phyloP scores from a whole-genome alignment of 202 grass and related monocot species.

The Zoysia matrella region DNA sequence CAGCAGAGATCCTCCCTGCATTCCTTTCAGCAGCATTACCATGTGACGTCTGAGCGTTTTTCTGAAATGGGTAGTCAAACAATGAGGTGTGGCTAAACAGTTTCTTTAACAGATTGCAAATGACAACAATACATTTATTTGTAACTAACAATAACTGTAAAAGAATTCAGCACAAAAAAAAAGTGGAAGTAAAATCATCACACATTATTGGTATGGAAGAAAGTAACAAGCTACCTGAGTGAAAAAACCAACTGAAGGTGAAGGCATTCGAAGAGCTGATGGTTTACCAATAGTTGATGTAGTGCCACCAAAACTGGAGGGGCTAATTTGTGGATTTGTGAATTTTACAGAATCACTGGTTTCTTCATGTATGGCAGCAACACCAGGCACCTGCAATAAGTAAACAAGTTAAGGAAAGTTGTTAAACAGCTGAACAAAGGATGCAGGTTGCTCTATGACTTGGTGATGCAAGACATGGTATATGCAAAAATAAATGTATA shows the following conservation, averaged over 20 bases:
- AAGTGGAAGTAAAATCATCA: constrained; percentile 7
- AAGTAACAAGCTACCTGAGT: constrained; percentile 57
- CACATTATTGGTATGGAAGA: neutral
- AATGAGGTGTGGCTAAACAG: constrained; percentile 25
- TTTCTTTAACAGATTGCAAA: constrained; percentile 19
- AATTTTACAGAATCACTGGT: constrained; percentile 40
- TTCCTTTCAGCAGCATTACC: constrained; percentile 47
- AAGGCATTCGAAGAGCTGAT: constrained; percentile 83
- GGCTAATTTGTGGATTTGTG: constrained; percentile 43
- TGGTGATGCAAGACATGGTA: constrained; percentile 13
- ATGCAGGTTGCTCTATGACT: constrained; percentile 16
- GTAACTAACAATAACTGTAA: constrained; percentile 11
- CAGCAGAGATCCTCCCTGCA: constrained; percentile 18
- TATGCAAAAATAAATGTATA: constrained; percentile 30
- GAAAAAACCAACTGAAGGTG: constrained; percentile 81
- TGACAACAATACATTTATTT: constrained; percentile 12
- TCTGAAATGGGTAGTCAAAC: constrained; percentile 52
- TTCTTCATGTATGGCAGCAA: constrained; percentile 28
- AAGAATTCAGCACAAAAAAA: neutral
- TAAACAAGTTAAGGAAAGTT: constrained; percentile 16
- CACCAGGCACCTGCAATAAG: constrained; percentile 46
- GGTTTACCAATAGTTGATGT: constrained; percentile 55
- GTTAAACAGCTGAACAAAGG: constrained; percentile 17
- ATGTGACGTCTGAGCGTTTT: constrained; percentile 52
- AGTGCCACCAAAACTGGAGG: constrained; percentile 40